Evolutionary conservation across 306 rosid genomes (phyloP).

Genomic region (Vicia sativa): DNA sequence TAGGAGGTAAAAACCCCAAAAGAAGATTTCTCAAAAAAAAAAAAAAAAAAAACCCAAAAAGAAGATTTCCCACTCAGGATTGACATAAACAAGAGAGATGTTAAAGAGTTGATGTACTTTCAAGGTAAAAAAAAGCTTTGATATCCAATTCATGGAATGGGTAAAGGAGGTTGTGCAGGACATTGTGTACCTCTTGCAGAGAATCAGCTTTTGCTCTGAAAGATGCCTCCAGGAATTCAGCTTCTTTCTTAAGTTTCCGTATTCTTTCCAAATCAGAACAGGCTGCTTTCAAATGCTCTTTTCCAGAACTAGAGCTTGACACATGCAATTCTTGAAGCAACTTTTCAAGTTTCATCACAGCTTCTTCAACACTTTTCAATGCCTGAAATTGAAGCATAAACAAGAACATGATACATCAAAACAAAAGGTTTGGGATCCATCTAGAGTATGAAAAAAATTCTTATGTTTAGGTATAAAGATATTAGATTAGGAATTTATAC

Average conservation of each 20-base stretch:
- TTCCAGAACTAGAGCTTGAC: constrained; percentile 80
- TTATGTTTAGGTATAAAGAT: constrained; percentile 2
- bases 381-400: constrained; percentile 60
- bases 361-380: constrained; percentile 87
- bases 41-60: constrained; percentile 21
- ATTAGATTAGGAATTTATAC: constrained; percentile 5
- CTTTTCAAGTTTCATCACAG: constrained; percentile 79
- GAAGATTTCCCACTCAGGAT: no score
- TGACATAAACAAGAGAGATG: neutral
- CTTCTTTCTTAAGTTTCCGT: constrained; percentile 93
- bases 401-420: constrained; percentile 24
- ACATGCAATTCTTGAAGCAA: constrained; percentile 90
- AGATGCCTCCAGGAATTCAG: constrained; percentile 95
- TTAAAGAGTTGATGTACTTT: constrained; percentile 24
- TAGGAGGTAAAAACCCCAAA: constrained; percentile 3
- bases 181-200: constrained; percentile 66
- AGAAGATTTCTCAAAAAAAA: neutral
- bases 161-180: constrained; percentile 15
- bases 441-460: constrained; percentile 21
- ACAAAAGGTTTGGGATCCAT: constrained; percentile 23
- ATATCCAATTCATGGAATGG: constrained; percentile 25
- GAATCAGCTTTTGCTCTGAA: constrained; percentile 93
- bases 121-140: constrained; percentile 19
- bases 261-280: constrained; percentile 98
- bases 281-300: constrained; percentile 95